Base-by-base conservation (phyloP, 2,329 filamentous ascomycete species). In the Capronia coronata region DNA sequence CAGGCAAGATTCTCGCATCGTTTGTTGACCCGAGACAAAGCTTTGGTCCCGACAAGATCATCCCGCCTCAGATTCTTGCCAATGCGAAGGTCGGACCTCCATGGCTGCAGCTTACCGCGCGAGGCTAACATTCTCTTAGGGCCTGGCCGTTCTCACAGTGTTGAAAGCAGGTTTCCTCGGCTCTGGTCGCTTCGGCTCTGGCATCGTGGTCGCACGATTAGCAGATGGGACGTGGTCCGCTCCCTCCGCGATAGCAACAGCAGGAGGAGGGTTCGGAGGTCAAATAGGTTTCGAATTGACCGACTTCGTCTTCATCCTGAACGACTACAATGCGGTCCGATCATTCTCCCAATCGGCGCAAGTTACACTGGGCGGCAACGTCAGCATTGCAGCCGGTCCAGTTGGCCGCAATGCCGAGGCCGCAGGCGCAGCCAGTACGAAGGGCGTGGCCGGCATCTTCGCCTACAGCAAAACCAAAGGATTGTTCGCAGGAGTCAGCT, bases 381-480 rank as follows among this genome's bases (percentile, higher is more conserved):
- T 97, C 29, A 95, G 88, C 2, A 84, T 98, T 61, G 93, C 93
- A 14, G 93, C 93, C 5, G 93, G 93, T 1, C 93, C 93, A 0
- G 80, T 98, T 21, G 93, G 93, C 47, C 80, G 93, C 62, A 97
- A 96, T 68, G 93, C 91, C 39, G 93, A 98, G 69, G 93, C 93
- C 10, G 91, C 93, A 29, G 93, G 93, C 56, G 91, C 90, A 11
- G 93, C 93, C 6, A 95, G 87, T 60, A 76, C 94, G 56, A 91
- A 83, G 73, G 83, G 88, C 56, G 85, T 97, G 7, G 86, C 90
- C 0, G 93, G 87, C 46, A 84, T 98, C 43, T 98, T 98, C 74
- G 87, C 87, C 63, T 98, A 98, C 75, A 93, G 86, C 67, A 97
- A 96, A 72, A 98, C 93, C 10, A 97, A 96, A 73, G 93, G 93